phyloP scores from a whole-genome alignment of 2,329 filamentous ascomycete species.

The Exophiala spinifera region DNA sequence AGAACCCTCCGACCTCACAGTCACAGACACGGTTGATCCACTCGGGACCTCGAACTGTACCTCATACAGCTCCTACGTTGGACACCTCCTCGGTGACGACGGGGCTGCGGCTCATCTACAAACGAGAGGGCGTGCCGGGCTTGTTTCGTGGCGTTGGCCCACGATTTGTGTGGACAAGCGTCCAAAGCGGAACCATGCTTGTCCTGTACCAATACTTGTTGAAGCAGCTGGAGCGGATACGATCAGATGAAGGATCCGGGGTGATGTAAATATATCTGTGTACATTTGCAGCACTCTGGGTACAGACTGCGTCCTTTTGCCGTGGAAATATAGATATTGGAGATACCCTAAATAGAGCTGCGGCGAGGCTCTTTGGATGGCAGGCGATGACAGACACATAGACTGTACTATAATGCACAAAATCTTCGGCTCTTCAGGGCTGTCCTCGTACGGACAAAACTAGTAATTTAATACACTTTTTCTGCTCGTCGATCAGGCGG shows the following conservation, averaged over 20 bases:
- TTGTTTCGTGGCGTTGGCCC: conserved; percentile 96
- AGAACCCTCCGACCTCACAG: conserved; percentile 13
- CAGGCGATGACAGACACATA: conserved; percentile 4
- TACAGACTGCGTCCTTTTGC: too few relatives aligned
- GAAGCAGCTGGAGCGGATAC: conserved; percentile 63
- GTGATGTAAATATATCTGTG: conserved; percentile 18
- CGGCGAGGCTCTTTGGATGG: conserved; percentile 1
- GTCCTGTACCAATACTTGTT: conserved; percentile 89
- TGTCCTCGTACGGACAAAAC: neutral
- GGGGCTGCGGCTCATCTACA: conserved; percentile 83
- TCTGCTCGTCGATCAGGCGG: conserved; percentile 7
- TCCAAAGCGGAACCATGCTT: conserved; percentile 95
- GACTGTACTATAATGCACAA: conserved; percentile 18
- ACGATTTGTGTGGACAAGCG: conserved; percentile 91
- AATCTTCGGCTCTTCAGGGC: neutral
- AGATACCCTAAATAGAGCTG: conserved; percentile 17
- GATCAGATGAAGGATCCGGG: conserved; percentile 18
- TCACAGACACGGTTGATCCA: conserved; percentile 30
- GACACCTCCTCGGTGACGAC: conserved; percentile 87
- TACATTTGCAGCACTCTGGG: conserved; percentile 2
- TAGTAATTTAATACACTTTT: too few relatives aligned
- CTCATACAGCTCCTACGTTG: conserved; percentile 73
- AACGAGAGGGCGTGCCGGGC: conserved; percentile 78
- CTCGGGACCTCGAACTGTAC: conserved; percentile 52
- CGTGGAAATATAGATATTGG: neutral